Base-by-base conservation (phyloP, 2,329 filamentous ascomycete species). In the Venturia carpophila region DNA sequence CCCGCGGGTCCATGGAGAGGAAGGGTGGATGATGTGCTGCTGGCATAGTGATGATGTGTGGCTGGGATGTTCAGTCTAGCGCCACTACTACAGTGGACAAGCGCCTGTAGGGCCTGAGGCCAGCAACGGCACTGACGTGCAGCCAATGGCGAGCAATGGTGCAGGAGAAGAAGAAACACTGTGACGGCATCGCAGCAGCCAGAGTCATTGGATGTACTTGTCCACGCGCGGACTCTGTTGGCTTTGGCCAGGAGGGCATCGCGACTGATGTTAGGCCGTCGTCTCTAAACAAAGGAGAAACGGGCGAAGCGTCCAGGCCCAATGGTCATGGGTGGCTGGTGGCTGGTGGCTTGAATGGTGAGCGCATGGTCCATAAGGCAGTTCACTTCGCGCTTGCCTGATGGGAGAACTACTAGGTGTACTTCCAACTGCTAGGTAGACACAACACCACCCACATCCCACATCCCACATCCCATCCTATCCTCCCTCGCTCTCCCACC, bases 21-120 rank as follows among this genome's bases (percentile, higher is more conserved):
- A 21, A 3, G 45, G 5, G 19, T 56, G 1, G 49, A 56, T 56
- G 52, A 56, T 56, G 52, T 37, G 52, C 27, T 58, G 30, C 52
- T 58, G 52, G 52, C 52, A 58, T 58, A 27, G n/a, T 37, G 17
- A 24, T 58, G 52, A 58, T 34, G 52, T 37, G 27, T 58, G 52
- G 27, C 52, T 58, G 30, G 52, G 52, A 58, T 58, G 5, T 7
- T 13, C 3, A 15, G 15, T 45, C 42, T 45, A 45, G 17, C 42
- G 42, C 42, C 11, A 45, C 5, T 17, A 3, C 17, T 6, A 6
- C 19, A 6, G 4, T 49, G 24, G 3, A 10, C 7, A 24, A n/a
- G 19, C 7, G 45, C 45, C 17, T 17, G 30, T 24, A 55, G 30
- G 49, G 49, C 11, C 30, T 55, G 24, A 34, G 24, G 24, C 24